Conservation (phyloP, 1,284 basidiomycete genomes). For the Ceraceosorus guamensis region DNA sequence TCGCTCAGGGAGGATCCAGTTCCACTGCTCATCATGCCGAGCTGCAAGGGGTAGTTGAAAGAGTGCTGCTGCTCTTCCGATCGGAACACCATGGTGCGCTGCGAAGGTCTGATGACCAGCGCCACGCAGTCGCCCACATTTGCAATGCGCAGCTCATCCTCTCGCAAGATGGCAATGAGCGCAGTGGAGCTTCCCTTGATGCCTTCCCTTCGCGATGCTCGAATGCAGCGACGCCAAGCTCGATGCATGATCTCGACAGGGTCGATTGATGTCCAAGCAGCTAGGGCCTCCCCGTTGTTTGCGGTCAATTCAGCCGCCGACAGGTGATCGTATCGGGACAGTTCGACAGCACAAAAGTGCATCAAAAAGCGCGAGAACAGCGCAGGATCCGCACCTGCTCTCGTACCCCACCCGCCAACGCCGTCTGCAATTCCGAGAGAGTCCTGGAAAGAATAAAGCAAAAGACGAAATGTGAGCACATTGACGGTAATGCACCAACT, state of each 20-base stretch:
- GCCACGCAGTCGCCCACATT: slow-evolving; percentile 82
- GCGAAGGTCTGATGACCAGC: slow-evolving; percentile 69
- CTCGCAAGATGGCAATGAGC: slow-evolving; percentile 56
- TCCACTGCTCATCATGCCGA: slow-evolving; percentile 60
- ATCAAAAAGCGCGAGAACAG: slow-evolving; percentile 76
- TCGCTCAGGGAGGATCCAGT: background rate
- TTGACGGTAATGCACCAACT: no score
- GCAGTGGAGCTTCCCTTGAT: slow-evolving; percentile 56
- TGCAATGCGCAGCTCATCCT: slow-evolving; percentile 75
- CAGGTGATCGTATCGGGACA: slow-evolving; percentile 20
- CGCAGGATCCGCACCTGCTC: slow-evolving; percentile 57
- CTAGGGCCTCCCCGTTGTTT: slow-evolving; percentile 25
- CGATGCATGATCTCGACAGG: slow-evolving; percentile 57
- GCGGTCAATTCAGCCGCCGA: slow-evolving; percentile 15
- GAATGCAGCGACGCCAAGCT: slow-evolving; percentile 55
- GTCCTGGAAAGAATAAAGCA: slow-evolving; percentile 49
- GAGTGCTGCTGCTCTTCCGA: slow-evolving; percentile 91
- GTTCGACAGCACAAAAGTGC: slow-evolving; percentile 67
- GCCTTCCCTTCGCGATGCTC: slow-evolving; percentile 51
- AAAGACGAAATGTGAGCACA: background rate
- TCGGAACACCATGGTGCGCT: slow-evolving; percentile 76
- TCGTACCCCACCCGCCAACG: slow-evolving; percentile 74
- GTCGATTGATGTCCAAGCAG: slow-evolving; percentile 42
- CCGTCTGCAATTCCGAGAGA: slow-evolving; percentile 82
- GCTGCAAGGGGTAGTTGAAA: slow-evolving; percentile 85